Conservation (phyloP, 1,284 basidiomycete genomes). For the Rhodotorula sp. region DNA sequence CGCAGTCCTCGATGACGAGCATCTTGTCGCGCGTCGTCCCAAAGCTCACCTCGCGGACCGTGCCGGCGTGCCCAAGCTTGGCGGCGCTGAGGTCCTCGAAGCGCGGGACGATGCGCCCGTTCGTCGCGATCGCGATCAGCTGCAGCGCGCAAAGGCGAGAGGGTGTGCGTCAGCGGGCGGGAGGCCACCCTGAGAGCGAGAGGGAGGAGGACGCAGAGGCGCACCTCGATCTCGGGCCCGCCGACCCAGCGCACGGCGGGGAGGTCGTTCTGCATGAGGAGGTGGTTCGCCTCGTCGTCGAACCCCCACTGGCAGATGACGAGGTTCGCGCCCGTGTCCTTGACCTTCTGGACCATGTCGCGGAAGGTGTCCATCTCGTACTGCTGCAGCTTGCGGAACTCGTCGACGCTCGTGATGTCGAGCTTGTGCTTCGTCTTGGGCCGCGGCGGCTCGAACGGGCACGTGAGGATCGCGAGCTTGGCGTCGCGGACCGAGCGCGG, state of each 20-base stretch:
- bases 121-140: conserved; percentile 97
- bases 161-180: background rate
- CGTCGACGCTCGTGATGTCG: conserved; percentile 96
- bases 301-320: conserved; percentile 99
- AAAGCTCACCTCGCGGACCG: conserved; percentile 91
- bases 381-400: conserved; percentile 90
- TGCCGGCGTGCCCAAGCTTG: conserved; percentile 89
- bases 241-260: conserved; percentile 99
- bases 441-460: conserved; percentile 96
- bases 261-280: conserved; percentile 95
- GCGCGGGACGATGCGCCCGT: conserved; percentile 95
- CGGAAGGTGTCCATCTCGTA: conserved; percentile 96
- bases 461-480: conserved; percentile 93
- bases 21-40: conserved; percentile 98
- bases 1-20: conserved; percentile 98
- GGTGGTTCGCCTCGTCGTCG: conserved; percentile 98
- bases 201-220: conserved; percentile 29
- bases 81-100: conserved; percentile 91
- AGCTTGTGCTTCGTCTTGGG: conserved; percentile 99
- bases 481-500: conserved; percentile 84
- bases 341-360: conserved; percentile 96
- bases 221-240: conserved; percentile 95
- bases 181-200: background rate
- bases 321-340: conserved; percentile 96
- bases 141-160: conserved; percentile 48